These are phyloP conservation scores for Zygosaccharomyces siamensis DNA, from an alignment of 805 yeast genomes.

Conservation along the genomic window DNA sequence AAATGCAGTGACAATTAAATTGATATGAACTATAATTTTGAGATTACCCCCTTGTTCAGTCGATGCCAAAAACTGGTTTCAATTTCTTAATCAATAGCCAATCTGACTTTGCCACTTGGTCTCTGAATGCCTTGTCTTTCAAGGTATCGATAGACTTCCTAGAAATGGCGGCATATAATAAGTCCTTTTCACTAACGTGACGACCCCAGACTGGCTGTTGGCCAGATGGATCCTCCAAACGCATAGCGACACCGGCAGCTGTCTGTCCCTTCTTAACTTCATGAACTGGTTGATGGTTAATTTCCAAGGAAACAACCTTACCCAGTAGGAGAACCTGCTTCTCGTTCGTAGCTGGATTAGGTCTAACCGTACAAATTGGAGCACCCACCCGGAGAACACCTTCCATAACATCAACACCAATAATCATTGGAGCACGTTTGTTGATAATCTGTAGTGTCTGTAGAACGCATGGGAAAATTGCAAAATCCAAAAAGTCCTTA, in stretches of 20 bases:
- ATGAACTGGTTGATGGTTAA: slow-evolving; percentile 81
- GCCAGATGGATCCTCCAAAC: slow-evolving; percentile 86
- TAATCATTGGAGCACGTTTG: slow-evolving; percentile 98
- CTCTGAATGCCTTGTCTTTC: slow-evolving; percentile 97
- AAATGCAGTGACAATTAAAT: too few relatives aligned
- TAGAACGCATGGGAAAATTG: slow-evolving; percentile 92
- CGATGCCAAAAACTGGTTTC: slow-evolving; percentile 82
- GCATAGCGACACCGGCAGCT: slow-evolving; percentile 97
- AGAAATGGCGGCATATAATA: slow-evolving; percentile 80
- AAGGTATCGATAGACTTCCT: slow-evolving; percentile 93
- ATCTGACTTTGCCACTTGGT: slow-evolving; percentile 88
- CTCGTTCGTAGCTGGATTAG: slow-evolving; percentile 79
- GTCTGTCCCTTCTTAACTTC: slow-evolving; percentile 91
- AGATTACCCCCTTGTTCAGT: slow-evolving; percentile 22
- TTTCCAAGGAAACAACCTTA: slow-evolving; percentile 87
- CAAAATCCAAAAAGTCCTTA: slow-evolving; percentile 79
- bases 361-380: slow-evolving; percentile 90
- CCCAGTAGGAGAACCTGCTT: slow-evolving; percentile 68
- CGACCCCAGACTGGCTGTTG: slow-evolving; percentile 99
- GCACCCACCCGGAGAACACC: slow-evolving; percentile 89
- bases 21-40: too few relatives aligned
- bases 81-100: slow-evolving; percentile 88
- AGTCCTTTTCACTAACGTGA: slow-evolving; percentile 92
- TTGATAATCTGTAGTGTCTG: slow-evolving; percentile 93
- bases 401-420: slow-evolving; percentile 95